Percentiles rank a stretch among this genome's conserved stretches.
phyloP scores from a whole-genome alignment of 345 rosid genomes.

The Hypericum androsaemum region DNA sequence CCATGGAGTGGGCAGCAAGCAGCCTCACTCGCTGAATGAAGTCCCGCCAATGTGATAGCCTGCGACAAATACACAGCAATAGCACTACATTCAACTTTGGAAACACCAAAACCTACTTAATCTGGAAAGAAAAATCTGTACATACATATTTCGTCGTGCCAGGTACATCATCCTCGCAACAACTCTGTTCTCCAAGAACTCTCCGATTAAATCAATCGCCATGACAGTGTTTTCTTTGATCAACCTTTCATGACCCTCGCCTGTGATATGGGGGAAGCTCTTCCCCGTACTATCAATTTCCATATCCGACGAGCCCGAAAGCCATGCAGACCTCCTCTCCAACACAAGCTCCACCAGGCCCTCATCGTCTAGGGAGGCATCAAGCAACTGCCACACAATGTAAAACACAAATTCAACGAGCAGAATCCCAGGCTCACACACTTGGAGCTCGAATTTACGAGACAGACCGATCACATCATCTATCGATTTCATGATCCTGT shows the following conservation, averaged over 20 bases:
- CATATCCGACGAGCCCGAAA: slow-evolving; percentile 37
- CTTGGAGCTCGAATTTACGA: slow-evolving; percentile 47
- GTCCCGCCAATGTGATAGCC: slow-evolving; percentile 71
- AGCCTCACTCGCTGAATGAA: slow-evolving; percentile 52
- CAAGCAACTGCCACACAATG: slow-evolving; percentile 75
- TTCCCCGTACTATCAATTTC: slow-evolving; percentile 47
- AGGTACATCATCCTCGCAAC: slow-evolving; percentile 71
- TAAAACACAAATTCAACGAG: slow-evolving; percentile 71
- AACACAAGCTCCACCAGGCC: slow-evolving; percentile 61
- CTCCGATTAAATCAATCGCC: slow-evolving; percentile 74
- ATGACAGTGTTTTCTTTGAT: slow-evolving; percentile 51
- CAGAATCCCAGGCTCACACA: slow-evolving; percentile 56
- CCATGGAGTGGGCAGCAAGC: slow-evolving; percentile 53
- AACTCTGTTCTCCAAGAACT: slow-evolving; percentile 55
- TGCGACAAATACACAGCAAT: slow-evolving; percentile 13
- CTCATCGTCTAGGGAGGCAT: slow-evolving; percentile 89
- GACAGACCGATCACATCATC: slow-evolving; percentile 76
- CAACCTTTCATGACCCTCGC: slow-evolving; percentile 42
- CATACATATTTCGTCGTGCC: slow-evolving; percentile 74
- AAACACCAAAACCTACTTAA: not conserved
- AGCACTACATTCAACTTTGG: not conserved
- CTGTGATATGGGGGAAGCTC: slow-evolving; percentile 40
- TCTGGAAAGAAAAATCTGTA: slow-evolving; percentile 5
- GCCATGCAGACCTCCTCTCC: slow-evolving; percentile 58
- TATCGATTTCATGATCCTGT: slow-evolving; percentile 75